These are phyloP conservation scores for Tetracentron sinense DNA, from an alignment of 164 flowering plant species.

Conservation along the genomic window DNA sequence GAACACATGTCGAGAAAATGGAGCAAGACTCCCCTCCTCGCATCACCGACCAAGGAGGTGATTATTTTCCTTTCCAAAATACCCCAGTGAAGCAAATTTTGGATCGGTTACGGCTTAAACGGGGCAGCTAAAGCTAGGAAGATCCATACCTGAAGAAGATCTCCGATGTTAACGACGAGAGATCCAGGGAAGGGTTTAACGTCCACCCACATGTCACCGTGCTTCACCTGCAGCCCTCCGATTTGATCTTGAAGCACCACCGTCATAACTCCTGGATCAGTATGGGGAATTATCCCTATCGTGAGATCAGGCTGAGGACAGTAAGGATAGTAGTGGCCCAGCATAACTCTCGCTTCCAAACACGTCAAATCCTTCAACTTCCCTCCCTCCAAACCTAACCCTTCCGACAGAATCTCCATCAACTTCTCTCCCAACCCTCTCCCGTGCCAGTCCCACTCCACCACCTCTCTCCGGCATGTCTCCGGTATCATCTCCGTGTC, in stretches of 20 bases:
- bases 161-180: slow-evolving; percentile 19
- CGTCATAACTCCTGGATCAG: slow-evolving; percentile 19
- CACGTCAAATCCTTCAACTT: slow-evolving; percentile 8
- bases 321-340: slow-evolving; percentile 23
- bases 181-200: slow-evolving; percentile 19
- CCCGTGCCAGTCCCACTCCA: neutral
- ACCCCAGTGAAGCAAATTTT: too few species aligned
- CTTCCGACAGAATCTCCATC: slow-evolving; percentile 14
- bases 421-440: neutral
- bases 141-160: slow-evolving; percentile 17
- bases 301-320: slow-evolving; percentile 27
- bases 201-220: slow-evolving; percentile 17
- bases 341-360: neutral
- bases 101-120: too few species aligned
- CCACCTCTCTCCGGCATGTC: slow-evolving; percentile 16
- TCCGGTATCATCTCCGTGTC: slow-evolving; percentile 16
- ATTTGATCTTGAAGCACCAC: slow-evolving; percentile 20
- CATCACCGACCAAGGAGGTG: too few species aligned
- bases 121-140: neutral
- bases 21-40: too few species aligned
- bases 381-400: slow-evolving; percentile 13
- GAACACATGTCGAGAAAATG: too few species aligned
- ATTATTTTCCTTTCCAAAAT: too few species aligned
- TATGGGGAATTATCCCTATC: slow-evolving; percentile 9
- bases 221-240: slow-evolving; percentile 24